phyloP scores from a whole-genome alignment of 306 rosid genomes.

The Bauhinia variegata region DNA sequence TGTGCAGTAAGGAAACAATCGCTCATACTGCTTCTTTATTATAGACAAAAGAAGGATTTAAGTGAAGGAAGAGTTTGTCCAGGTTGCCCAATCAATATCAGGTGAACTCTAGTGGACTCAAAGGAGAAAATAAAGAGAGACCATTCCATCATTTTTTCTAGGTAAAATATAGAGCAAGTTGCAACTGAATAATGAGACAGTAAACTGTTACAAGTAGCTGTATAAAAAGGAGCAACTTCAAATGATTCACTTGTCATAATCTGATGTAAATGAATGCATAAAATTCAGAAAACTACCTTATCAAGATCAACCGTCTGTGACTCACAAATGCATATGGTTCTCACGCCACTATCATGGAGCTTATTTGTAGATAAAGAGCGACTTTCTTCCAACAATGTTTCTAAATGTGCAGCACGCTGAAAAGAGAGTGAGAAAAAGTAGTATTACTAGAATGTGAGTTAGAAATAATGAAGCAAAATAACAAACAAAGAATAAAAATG shows the following conservation, averaged over 20 bases:
- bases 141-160: neutral
- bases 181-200: neutral
- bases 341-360: conserved; percentile 78
- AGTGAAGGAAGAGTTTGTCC: conserved; percentile 8
- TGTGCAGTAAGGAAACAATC: neutral
- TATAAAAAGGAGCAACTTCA: conserved; percentile 10
- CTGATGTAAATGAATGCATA: conserved; percentile 8
- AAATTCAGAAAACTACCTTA: conserved; percentile 56
- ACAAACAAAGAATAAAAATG: conserved; percentile 20
- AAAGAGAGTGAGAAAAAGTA: conserved; percentile 25
- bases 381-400: conserved; percentile 69
- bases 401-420: conserved; percentile 75
- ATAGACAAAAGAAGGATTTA: neutral
- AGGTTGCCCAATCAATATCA: neutral
- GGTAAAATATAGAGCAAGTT: neutral
- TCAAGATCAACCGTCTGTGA: conserved; percentile 64
- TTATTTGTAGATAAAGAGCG: conserved; percentile 56
- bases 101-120: neutral
- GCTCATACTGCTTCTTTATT: no score
- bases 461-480: conserved; percentile 16
- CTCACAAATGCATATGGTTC: conserved; percentile 80
- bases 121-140: neutral
- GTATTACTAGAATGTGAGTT: conserved; percentile 17
- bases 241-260: conserved; percentile 14
- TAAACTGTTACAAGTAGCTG: conserved; percentile 5